These are phyloP conservation scores for Puccinia coronata DNA, from an alignment of 1,284 basidiomycete species.

Conservation along the genomic window DNA sequence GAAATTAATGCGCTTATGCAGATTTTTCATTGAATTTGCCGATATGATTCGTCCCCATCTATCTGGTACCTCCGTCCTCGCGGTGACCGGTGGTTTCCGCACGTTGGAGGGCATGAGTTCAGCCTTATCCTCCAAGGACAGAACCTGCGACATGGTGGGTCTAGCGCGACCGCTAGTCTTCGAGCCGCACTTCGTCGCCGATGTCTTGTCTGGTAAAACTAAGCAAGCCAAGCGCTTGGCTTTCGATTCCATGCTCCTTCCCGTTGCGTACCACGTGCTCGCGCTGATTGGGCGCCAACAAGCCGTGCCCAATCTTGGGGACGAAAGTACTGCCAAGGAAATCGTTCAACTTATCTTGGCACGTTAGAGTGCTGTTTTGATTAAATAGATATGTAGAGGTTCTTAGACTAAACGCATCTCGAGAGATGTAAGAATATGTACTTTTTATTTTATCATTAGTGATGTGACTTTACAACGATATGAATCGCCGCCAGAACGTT, in stretches of 20 bases:
- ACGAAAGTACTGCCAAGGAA: neutral
- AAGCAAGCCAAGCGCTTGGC: slow-evolving; percentile 54
- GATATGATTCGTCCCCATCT: slow-evolving; percentile 59
- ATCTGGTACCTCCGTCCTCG: slow-evolving; percentile 59
- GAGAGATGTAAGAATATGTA: too few relatives aligned
- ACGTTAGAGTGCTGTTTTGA: too few relatives aligned
- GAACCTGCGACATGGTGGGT: slow-evolving; percentile 60
- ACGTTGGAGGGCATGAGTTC: slow-evolving; percentile 61
- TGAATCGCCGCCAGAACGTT: too few relatives aligned
- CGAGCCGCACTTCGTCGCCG: slow-evolving; percentile 62
- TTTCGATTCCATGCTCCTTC: slow-evolving; percentile 18
- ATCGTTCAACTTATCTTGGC: neutral
- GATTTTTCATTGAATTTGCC: slow-evolving; percentile 61
- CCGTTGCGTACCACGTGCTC: slow-evolving; percentile 19
- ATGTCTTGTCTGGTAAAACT: slow-evolving; percentile 60
- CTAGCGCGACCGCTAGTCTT: slow-evolving; percentile 62
- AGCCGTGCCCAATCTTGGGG: neutral
- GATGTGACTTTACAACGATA: too few relatives aligned
- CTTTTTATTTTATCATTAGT: too few relatives aligned
- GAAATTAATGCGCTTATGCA: neutral
- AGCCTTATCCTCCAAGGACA: slow-evolving; percentile 52
- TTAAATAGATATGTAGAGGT: too few relatives aligned
- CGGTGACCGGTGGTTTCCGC: slow-evolving; percentile 64
- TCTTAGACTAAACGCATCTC: too few relatives aligned
- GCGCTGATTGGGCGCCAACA: neutral